Base-by-base conservation (phyloP, 345 rosid species). In the Lepidium sativum region DNA sequence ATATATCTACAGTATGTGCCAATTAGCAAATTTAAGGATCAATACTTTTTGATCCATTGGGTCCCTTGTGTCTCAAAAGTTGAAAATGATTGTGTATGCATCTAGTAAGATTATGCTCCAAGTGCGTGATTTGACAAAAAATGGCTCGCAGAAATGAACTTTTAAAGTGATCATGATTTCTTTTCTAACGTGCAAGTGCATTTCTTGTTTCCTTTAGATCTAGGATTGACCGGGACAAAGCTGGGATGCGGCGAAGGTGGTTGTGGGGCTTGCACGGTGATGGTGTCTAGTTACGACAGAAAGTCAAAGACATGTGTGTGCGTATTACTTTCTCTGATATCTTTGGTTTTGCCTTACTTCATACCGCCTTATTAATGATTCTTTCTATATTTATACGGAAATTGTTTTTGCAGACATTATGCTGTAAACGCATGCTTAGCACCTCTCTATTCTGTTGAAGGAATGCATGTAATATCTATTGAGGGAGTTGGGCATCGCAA, bases 221-320 rank as follows among this genome's bases (percentile, higher is more conserved):
- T 74, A 13, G 89, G 99, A 58, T 51, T 88, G 68, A 83, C 86
- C 5, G 97, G 99, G 66, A 90, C 99, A 41, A 94, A 94, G 75
- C 97, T 94, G 9, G 99, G 97, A 29, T 94, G 97, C n/a, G 99
- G 99, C 4, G 97, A 94, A 90, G 99, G 99, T 59, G 99, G 99
- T 54, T 90, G 99, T 48, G 99, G 99, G 17, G 96, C 97, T 60
- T 94, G 99, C 79, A 90, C 96, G 1, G 95, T 94, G 52, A 90
- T 90, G 97, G 81, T 94, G 39, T 88, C 96, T 74, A 81, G 68
- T 20, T 86, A 86, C 25, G 78, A 88, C 62, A 60, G 11, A 42
- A 79, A 44, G 12, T n/a, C 62, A 62, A 83, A 82, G 89, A 94
- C 79, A 80, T 86, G 90, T 41, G 63, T 80, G 97, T 90, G 76